Evolutionary conservation across 805 yeast species (phyloP).

Genomic region (Candida anglica): DNA sequence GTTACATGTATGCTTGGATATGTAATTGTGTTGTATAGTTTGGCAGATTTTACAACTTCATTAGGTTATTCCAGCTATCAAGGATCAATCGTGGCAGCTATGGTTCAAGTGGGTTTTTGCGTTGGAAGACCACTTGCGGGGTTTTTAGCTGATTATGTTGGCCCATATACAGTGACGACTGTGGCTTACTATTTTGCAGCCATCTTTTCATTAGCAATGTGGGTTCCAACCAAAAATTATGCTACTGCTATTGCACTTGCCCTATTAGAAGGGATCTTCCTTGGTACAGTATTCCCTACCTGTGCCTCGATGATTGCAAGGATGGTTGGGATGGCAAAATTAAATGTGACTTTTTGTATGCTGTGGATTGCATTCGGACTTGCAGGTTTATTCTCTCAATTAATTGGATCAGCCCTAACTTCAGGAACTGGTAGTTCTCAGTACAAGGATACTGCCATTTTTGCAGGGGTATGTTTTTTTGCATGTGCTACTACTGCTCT

Average conservation of each 20-base stretch:
- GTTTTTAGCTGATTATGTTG: constrained; percentile 44
- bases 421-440: constrained; percentile 32
- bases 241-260: constrained; percentile 55
- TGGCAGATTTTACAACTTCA: constrained; percentile 57
- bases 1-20: constrained; percentile 56
- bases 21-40: constrained; percentile 52
- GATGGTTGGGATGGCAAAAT: constrained; percentile 49
- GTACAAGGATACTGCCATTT: constrained; percentile 52
- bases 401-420: constrained; percentile 54
- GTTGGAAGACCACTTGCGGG: constrained; percentile 59
- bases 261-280: constrained; percentile 47
- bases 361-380: constrained; percentile 50
- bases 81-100: constrained; percentile 58
- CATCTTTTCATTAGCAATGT: constrained; percentile 31
- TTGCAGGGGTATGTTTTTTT: constrained; percentile 52
- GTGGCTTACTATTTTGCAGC: constrained; percentile 21
- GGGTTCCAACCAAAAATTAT: constrained; percentile 49
- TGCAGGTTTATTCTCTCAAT: constrained; percentile 52
- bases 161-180: constrained; percentile 45
- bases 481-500: constrained; percentile 41
- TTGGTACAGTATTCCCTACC: constrained; percentile 62
- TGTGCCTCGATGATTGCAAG: constrained; percentile 49
- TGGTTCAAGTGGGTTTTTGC: constrained; percentile 55
- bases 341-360: constrained; percentile 49
- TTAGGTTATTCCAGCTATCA: constrained; percentile 53